A percentile compares a stretch with the other conserved stretches of the same genome.
Evolutionary conservation across 2,329 filamentous ascomycete genomes (phyloP).

Genomic region (Lojkania enalia): DNA sequence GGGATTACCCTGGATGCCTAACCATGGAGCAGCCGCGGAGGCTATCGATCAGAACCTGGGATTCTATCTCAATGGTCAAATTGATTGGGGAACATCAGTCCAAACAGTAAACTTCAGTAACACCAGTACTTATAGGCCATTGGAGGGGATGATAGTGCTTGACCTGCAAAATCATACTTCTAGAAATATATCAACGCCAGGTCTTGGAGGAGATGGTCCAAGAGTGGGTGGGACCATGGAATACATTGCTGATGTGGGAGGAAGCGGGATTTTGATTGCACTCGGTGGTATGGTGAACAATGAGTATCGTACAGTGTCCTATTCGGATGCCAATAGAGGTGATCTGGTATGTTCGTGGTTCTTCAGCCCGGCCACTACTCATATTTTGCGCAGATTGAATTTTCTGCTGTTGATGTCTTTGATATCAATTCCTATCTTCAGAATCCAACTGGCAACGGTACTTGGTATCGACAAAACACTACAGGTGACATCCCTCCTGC

Average conservation of each 20-base stretch:
- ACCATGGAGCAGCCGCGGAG: conserved; percentile 45
- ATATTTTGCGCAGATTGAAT: conserved; percentile 14
- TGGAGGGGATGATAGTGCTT: conserved; percentile 47
- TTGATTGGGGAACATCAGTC: conserved; percentile 41
- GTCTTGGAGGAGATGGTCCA: conserved; percentile 31
- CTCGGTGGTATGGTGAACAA: conserved; percentile 41
- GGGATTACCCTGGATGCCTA: conserved; percentile 27
- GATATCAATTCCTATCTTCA: conserved; percentile 44
- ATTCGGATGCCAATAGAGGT: conserved; percentile 14
- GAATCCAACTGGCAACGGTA: conserved; percentile 33
- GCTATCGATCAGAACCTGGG: conserved; percentile 42
- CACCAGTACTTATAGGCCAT: conserved; percentile 25
- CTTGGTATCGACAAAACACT: conserved; percentile 50
- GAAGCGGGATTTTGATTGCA: conserved; percentile 44
- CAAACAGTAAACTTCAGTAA: conserved; percentile 18
- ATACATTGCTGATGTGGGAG: conserved; percentile 43
- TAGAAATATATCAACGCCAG: conserved; percentile 45
- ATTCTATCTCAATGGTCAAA: conserved; percentile 47
- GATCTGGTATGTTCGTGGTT: conserved; percentile 24
- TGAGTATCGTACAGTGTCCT: background rate
- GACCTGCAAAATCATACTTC: conserved; percentile 41
- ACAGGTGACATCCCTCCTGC: conserved; percentile 46
- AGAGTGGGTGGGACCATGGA: conserved; percentile 44
- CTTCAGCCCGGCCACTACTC: background rate
- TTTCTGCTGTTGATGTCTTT: conserved; percentile 44